These are phyloP conservation scores for Hericium rajendrae DNA, from an alignment of 768 basidiomycete genomes.

Conservation along the genomic window DNA sequence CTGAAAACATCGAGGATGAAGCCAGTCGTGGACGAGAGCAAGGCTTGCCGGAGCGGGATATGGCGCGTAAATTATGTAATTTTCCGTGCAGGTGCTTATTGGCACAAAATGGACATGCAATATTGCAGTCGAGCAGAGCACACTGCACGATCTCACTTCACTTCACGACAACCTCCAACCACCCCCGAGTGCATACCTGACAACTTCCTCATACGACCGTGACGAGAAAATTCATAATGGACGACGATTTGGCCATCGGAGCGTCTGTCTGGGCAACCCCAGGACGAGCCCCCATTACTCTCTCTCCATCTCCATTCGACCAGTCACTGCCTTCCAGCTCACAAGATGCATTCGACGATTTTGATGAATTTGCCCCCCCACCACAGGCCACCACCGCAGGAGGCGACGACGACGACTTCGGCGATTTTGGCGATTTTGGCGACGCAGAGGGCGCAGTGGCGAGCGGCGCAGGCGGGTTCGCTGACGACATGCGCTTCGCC, in stretches of 20 bases:
- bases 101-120: background rate
- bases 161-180: background rate
- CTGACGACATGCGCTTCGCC: constrained; percentile 27
- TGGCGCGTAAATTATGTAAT: background rate
- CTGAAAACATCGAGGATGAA: constrained; percentile 8
- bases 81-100: background rate
- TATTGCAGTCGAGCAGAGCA: background rate
- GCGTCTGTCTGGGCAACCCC: constrained; percentile 64
- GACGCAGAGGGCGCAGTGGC: constrained; percentile 35
- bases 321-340: constrained; percentile 12
- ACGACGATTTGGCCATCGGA: constrained; percentile 52
- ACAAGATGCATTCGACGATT: constrained; percentile 31
- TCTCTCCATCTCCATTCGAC: constrained; percentile 6
- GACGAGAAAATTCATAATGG: constrained; percentile 29
- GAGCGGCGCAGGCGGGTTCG: constrained; percentile 26
- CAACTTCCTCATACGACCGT: no score
- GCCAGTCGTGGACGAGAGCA: background rate
- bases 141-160: background rate
- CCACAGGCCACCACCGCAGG: constrained; percentile 27
- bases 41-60: no score
- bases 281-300: constrained; percentile 10
- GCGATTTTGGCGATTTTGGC: constrained; percentile 83
- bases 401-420: constrained; percentile 68
- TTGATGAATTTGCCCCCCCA: constrained; percentile 51
- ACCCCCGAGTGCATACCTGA: background rate